phyloP scores from a whole-genome alignment of 1,284 basidiomycete genomes.

The Microbotryomycetes sp. region DNA sequence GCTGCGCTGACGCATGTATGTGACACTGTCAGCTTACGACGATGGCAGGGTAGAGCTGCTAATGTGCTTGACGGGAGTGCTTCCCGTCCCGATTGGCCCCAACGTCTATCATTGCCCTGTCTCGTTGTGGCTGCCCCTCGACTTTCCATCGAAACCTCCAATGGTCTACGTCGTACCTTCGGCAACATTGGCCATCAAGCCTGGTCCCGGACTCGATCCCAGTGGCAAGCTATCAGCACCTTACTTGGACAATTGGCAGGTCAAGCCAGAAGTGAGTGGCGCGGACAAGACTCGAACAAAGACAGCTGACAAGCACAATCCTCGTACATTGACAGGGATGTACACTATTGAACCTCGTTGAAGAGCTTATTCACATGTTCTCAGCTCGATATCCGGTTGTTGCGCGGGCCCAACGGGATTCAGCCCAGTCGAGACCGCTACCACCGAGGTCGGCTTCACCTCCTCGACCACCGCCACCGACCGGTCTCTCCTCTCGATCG shows the following conservation, averaged over 20 bases:
- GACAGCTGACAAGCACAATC: not conserved
- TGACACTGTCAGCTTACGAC: slow-evolving; percentile 48
- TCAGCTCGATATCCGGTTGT: slow-evolving; percentile 45
- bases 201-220: slow-evolving; percentile 68
- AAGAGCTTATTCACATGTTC: slow-evolving; percentile 72
- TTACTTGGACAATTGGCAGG: slow-evolving; percentile 71
- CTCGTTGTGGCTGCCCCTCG: slow-evolving; percentile 75
- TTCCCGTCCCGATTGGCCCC: slow-evolving; percentile 74
- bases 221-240: slow-evolving; percentile 64
- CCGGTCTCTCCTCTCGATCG: slow-evolving; percentile 2
- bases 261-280: slow-evolving; percentile 67
- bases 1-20: slow-evolving; percentile 45
- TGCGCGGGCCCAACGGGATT: not conserved
- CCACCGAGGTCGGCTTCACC: slow-evolving; percentile 3
- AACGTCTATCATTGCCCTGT: slow-evolving; percentile 90
- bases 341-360: slow-evolving; percentile 58
- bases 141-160: slow-evolving; percentile 74
- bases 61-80: slow-evolving; percentile 79
- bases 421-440: slow-evolving; percentile 6
- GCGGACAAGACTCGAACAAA: not conserved
- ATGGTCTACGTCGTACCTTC: slow-evolving; percentile 95
- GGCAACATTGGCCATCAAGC: slow-evolving; percentile 77
- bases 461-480: not conserved
- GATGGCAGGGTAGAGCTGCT: slow-evolving; percentile 88
- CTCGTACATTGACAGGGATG: slow-evolving; percentile 53